Conservation (phyloP, 345 rosid species). For the Mercurialis annua region DNA sequence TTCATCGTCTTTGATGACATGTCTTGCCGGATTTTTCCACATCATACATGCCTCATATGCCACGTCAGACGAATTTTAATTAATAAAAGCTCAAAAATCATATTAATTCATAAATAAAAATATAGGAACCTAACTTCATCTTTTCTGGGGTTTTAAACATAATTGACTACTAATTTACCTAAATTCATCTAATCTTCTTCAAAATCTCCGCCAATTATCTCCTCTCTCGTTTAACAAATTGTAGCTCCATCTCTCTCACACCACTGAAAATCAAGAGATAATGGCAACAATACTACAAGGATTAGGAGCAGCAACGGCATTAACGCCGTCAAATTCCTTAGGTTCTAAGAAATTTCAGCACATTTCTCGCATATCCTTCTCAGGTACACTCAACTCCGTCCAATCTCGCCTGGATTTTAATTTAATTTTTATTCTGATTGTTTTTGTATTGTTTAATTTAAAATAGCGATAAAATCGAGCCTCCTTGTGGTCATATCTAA, state of each 20-base stretch:
- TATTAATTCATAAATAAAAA: too few species aligned
- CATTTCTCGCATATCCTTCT: constrained; percentile 41
- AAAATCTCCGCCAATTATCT: constrained; percentile 49
- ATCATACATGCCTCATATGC: too few species aligned
- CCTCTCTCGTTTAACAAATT: constrained; percentile 16
- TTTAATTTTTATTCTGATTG: not conserved
- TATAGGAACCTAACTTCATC: too few species aligned
- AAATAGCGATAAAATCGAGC: constrained; percentile 47
- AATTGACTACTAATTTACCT: too few species aligned
- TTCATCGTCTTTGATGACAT: too few species aligned
- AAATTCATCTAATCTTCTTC: too few species aligned
- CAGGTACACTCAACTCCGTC: constrained; percentile 39
- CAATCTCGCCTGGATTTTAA: not conserved
- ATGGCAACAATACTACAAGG: constrained; percentile 70
- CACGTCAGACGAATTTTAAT: too few species aligned
- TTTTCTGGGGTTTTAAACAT: too few species aligned
- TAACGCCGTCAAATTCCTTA: constrained; percentile 41
- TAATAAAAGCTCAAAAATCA: too few species aligned
- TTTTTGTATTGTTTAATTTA: constrained; percentile 1
- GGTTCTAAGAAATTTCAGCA: constrained; percentile 44
- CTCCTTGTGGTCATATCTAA: constrained; percentile 60
- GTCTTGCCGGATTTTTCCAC: too few species aligned
- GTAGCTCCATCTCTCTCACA: not conserved
- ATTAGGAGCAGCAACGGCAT: constrained; percentile 52
- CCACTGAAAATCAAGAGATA: not conserved